Evolutionary conservation across 140 eudicot species (phyloP), one percentile per base, ranked within the genome.

Genomic region (Bidens hawaiensis): DNA sequence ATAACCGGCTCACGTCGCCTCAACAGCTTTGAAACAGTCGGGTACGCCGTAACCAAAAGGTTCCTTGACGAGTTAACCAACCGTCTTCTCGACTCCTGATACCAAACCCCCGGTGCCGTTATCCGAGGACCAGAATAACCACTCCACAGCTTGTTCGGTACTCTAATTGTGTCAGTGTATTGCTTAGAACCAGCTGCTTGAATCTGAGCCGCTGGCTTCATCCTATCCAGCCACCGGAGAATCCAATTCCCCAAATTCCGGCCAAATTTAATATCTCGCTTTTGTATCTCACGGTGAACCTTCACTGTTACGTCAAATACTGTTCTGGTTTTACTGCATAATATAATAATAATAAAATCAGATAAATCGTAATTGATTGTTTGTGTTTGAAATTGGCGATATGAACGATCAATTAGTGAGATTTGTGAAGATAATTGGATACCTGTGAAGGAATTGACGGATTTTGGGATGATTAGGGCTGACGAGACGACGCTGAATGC

Each of bases 391-490:
- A n/a, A n/a, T n/a, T n/a, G n/a, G n/a, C n/a, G n/a, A n/a, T n/a
- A n/a, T n/a, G n/a, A n/a, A n/a, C n/a, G n/a, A n/a, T n/a, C n/a
- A n/a, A n/a, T n/a, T n/a, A n/a, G n/a, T n/a, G n/a, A n/a, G n/a
- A n/a, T n/a, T n/a, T n/a, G n/a, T n/a, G n/a, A n/a, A n/a, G n/a
- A n/a, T n/a, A n/a, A n/a, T n/a, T n/a, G n/a, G n/a, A 55, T 46
- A 81, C 97, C 95, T 70, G 17, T 79, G 83, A 76, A 70, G 72
- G 63, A 86, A 86, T 47, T 77, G 80, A 58, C 94, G 95, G 76
- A 76, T 43, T 74, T 24, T 83, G 4, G 87, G 94, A 38, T 52
- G 71, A 11, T 71, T 83, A 11, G 85, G 85, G 80, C 80, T 55
- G 18, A 90, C 76, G 13, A 90, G 65, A 71, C 81, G 89, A 45